Base-by-base conservation (phyloP, 2,329 filamentous ascomycete species). In the Claviceps arundinis region DNA sequence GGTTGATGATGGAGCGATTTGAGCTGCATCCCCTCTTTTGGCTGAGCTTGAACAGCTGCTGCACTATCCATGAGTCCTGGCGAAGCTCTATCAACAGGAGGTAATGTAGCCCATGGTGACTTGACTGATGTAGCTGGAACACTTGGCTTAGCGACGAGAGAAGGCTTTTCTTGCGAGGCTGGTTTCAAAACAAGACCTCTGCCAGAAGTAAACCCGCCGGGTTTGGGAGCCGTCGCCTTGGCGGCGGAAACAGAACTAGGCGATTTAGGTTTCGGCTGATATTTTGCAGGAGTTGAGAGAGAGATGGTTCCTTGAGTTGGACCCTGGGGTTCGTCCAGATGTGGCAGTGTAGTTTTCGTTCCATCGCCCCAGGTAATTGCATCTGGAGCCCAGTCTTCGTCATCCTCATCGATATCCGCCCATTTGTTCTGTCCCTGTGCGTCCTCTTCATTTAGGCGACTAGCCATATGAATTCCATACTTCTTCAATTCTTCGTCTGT, bases 381-480 rank as follows among this genome's bases (percentile, higher is more conserved):
- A 57, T 93, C 87, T 2, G 87, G 87, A 14, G 83, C 85, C 85
- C 87, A 91, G 61, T 91, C 87, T 40, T 93, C 88, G 61, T 90
- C 86, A 57, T 93, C 87, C 53, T 93, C 88, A 55, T 93, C 88
- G 55, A 91, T 90, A 62, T 94, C 88, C 24, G 87, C 88, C 88
- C 88, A 94, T 64, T 90, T 91, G 37, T 84, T 81, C 60, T 89
- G 85, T 54, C 86, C 86, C 53, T 80, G 80, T 50, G 74, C 68
- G 63, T 89, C 86, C 58, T 91, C 86, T 48, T 85, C 78, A 57
- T 88, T 84, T 52, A 93, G 71, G 59, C 88, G 82, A 60, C 78
- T 88, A 52, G 87, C 86, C 69, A 94, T 78, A 64, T 93, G 88
- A 61, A 93, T 93, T 37, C 88, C 87, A 66, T 87, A 89, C 64